Evolutionary conservation across 306 rosid species (phyloP).

Genomic region (Quercus parvula): DNA sequence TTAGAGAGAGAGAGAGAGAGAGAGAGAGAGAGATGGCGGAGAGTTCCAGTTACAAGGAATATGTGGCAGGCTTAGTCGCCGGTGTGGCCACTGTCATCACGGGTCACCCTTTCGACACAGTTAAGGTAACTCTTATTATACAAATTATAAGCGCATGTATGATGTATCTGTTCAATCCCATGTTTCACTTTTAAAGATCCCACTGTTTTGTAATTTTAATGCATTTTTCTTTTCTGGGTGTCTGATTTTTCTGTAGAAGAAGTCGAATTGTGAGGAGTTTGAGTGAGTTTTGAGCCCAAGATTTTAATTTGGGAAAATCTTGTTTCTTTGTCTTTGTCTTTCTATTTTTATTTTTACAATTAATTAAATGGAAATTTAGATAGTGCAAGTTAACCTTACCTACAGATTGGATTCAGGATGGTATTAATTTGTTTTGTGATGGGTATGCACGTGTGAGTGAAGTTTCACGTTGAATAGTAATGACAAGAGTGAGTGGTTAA

Average conservation of each 20-base stretch:
- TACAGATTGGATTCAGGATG: neutral
- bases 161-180: neutral
- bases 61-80: constrained; percentile 63
- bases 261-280: neutral
- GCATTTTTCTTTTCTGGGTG: neutral
- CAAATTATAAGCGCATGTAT: neutral
- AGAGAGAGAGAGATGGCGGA: constrained; percentile 41
- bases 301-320: constrained; percentile 1
- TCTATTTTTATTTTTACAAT: neutral
- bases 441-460: too few species aligned
- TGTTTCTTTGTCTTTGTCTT: neutral
- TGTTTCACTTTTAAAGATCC: neutral
- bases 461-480: too few species aligned
- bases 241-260: neutral
- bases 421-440: neutral
- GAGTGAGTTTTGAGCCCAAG: neutral
- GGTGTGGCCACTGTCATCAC: constrained; percentile 53
- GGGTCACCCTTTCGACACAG: constrained; percentile 68
- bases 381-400: neutral
- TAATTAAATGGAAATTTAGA: neutral
- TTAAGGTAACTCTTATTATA: constrained; percentile 32
- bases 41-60: constrained; percentile 53
- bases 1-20: constrained; percentile 1
- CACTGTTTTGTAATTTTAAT: neutral
- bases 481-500: too few species aligned